These are phyloP conservation scores for Phialemoniopsis sp. DNA, from an alignment of 2,329 filamentous ascomycete species.

Conservation along the genomic window DNA sequence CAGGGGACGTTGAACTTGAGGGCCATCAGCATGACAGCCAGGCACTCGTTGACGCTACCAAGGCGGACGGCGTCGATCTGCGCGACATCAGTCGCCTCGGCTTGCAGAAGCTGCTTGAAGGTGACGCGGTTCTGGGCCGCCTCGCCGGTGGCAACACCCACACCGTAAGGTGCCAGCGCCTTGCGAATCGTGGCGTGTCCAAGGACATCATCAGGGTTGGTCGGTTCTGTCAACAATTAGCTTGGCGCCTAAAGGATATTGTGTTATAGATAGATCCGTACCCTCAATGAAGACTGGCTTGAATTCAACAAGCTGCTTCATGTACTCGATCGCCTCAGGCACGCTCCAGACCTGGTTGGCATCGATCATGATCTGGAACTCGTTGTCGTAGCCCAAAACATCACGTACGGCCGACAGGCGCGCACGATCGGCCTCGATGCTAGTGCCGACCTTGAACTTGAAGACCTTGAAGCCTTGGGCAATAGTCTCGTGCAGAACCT, in stretches of 20 bases:
- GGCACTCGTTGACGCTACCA: constrained; percentile 85
- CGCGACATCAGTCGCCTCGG: constrained; percentile 79
- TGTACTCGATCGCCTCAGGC: constrained; percentile 82
- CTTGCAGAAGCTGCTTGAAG: constrained; percentile 85
- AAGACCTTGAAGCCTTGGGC: constrained; percentile 77
- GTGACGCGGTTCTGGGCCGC: constrained; percentile 95
- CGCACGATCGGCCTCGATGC: constrained; percentile 64
- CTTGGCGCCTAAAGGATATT: no score
- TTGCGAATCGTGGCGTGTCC: constrained; percentile 83
- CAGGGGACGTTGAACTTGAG: constrained; percentile 76
- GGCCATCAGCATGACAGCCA: constrained; percentile 85
- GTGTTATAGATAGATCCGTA: neutral
- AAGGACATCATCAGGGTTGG: constrained; percentile 82
- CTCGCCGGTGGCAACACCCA: constrained; percentile 87
- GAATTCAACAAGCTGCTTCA: constrained; percentile 77
- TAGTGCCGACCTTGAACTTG: constrained; percentile 84
- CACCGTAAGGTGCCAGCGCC: constrained; percentile 67
- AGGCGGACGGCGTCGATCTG: constrained; percentile 89
- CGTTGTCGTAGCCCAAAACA: constrained; percentile 77
- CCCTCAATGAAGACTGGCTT: constrained; percentile 87
- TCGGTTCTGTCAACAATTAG: constrained; percentile 60
- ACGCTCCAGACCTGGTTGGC: constrained; percentile 93
- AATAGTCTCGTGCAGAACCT: constrained; percentile 68
- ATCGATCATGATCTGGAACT: constrained; percentile 87
- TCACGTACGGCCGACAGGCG: constrained; percentile 71